Evolutionary conservation across 768 basidiomycete species (phyloP), one percentile per base, ranked within the genome.

Genomic region (Termitomyces sp.): DNA sequence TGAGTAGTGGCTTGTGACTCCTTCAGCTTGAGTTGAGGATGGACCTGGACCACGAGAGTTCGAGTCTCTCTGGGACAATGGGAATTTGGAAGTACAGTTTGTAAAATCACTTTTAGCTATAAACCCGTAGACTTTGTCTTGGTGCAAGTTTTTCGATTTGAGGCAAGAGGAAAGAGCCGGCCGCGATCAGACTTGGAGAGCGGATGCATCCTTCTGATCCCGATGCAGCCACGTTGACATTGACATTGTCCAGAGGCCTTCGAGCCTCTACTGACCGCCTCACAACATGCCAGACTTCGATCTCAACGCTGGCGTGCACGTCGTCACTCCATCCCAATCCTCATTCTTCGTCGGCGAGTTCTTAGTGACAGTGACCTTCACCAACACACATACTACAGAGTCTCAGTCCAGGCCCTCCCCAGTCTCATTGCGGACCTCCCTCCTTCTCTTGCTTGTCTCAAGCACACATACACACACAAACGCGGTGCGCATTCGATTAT

Each of bases 341-440:
- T 92, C 94, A 0, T 98, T 90, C 75, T 98, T 96, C 72, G 93
- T 95, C 0, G 96, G 96, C 59, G 96, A 98, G 74, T 93, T 96
- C 74, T 79, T 86, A 2, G 92, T 92, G 13, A 89, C 86, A 4
- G 87, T 98, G 66, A 90, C 91, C 0, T 94, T 97, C 73, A 89
- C 90, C 54, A 97, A 96, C 71, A 88, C 87, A 4, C 85, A 85
- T 32, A 79, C 86, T 0, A 22, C 80, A 85, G 5, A 20, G 20
- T n/a, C 45, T 3, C 77, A 78, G 24, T 68, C 74, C 32, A 75
- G 74, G 13, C 76, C 74, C 48, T 71, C 74, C 20, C n/a, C n/a
- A n/a, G n/a, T n/a, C n/a, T n/a, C n/a, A n/a, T n/a, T n/a, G n/a
- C n/a, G n/a, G n/a, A n/a, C 70, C 65, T 4, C 33, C 35, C 0